Conservation (phyloP, 305 asterid species). For the Solanum hybrid region DNA sequence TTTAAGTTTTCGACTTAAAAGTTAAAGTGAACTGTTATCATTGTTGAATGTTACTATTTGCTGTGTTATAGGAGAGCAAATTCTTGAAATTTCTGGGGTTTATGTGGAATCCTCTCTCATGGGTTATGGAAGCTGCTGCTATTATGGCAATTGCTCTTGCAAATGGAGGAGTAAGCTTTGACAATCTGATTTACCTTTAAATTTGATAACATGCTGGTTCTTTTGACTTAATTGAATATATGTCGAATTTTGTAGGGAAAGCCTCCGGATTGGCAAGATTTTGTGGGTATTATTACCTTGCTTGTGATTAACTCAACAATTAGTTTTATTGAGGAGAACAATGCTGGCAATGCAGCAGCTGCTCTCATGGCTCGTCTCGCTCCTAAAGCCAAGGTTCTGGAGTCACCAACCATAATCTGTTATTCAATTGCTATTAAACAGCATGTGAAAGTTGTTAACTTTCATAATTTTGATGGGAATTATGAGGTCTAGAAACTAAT, state of each 20-base stretch:
- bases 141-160: slow-evolving; percentile 99
- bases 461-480: not conserved
- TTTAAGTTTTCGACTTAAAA: not conserved
- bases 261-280: slow-evolving; percentile 99
- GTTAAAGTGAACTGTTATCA: not conserved
- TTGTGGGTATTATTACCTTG: slow-evolving; percentile 89
- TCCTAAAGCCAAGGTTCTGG: slow-evolving; percentile 80
- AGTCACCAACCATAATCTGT: not conserved
- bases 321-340: slow-evolving; percentile 95
- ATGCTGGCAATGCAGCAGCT: slow-evolving; percentile 99
- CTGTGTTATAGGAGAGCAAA: slow-evolving; percentile 71
- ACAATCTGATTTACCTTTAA: slow-evolving; percentile 1
- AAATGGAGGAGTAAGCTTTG: slow-evolving; percentile 83
- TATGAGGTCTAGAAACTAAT: not conserved
- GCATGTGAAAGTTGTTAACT: not conserved
- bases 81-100: slow-evolving; percentile 83
- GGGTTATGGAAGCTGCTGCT: slow-evolving; percentile 99
- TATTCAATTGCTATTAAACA: not conserved
- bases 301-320: slow-evolving; percentile 92
- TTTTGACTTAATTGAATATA: not conserved
- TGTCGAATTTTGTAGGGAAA: slow-evolving; percentile 51
- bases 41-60: not conserved
- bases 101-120: slow-evolving; percentile 99
- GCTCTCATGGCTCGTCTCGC: slow-evolving; percentile 99
- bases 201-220: not conserved